Evolutionary conservation across 2,329 filamentous ascomycete species (phyloP).

Genomic region (Coniochaeta ligniaria): DNA sequence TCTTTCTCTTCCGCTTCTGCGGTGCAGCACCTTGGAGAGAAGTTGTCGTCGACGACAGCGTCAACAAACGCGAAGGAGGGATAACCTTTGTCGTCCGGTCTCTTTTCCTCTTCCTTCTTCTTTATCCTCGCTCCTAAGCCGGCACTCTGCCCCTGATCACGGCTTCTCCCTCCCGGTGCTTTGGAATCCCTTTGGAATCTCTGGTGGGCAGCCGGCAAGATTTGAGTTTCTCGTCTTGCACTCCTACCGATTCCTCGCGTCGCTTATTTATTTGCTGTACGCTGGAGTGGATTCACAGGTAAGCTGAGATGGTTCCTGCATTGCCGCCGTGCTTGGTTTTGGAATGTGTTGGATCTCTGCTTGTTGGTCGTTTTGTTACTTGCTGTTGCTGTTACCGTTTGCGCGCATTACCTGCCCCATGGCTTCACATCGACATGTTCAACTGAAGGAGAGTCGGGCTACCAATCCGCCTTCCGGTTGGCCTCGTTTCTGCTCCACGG

Average conservation of each 20-base stretch:
- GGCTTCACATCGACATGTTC: neutral
- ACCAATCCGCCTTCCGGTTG: neutral
- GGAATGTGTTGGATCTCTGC: neutral
- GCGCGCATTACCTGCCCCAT: neutral
- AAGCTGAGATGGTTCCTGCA: neutral
- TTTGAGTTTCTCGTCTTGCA: neutral
- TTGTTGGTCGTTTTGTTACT: neutral
- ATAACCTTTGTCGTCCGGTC: neutral
- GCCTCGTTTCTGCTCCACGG: neutral
- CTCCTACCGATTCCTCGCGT: neutral
- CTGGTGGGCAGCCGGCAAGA: neutral
- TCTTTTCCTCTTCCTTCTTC: neutral
- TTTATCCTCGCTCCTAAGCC: too few relatives aligned
- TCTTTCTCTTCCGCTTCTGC: neutral
- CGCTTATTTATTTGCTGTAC: neutral
- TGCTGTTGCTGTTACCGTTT: neutral
- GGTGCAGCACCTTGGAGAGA: neutral
- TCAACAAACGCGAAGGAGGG: constrained; percentile 1
- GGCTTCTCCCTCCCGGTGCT: neutral
- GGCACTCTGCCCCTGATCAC: too few relatives aligned
- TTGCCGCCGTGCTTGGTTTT: neutral
- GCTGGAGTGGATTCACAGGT: neutral
- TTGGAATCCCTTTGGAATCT: neutral
- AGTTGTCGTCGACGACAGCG: neutral
- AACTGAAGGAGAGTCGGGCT: neutral